Evolutionary conservation across 176 grass and related monocot genomes (phyloP).

Genomic region (Eleusine coracana): DNA sequence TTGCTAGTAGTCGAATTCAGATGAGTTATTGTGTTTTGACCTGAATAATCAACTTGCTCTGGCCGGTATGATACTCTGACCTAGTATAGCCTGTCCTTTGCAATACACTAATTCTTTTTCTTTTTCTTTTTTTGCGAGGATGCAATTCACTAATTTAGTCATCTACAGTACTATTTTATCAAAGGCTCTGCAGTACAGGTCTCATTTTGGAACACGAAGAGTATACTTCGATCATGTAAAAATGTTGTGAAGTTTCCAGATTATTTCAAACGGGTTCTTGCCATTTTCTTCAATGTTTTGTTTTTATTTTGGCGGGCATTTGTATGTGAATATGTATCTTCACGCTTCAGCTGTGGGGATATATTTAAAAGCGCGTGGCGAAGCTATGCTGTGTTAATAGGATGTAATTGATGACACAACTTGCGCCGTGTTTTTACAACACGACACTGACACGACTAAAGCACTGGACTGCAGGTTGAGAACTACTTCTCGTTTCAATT

Average conservation of each 20-base stretch:
- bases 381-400: not conserved
- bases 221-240: not conserved
- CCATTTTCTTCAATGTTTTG: not conserved
- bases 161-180: not conserved
- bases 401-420: conserved; percentile 20
- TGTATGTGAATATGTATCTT: not conserved
- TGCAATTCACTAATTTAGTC: conserved; percentile 11
- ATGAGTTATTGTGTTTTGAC: too few species aligned
- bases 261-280: not conserved
- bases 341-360: not conserved
- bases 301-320: too few species aligned
- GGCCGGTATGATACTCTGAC: not conserved
- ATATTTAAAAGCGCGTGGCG: not conserved
- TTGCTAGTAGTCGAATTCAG: too few species aligned
- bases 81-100: not conserved
- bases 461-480: not conserved
- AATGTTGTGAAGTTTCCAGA: not conserved
- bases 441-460: not conserved
- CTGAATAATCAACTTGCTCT: not conserved
- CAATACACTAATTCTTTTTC: conserved; percentile 4
- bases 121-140: too few species aligned
- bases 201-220: not conserved
- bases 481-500: not conserved
- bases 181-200: not conserved
- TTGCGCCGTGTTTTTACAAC: conserved; percentile 20